Evolutionary conservation across 2,329 filamentous ascomycete genomes (phyloP).

Genomic region (Ascocoryne sarcoides): DNA sequence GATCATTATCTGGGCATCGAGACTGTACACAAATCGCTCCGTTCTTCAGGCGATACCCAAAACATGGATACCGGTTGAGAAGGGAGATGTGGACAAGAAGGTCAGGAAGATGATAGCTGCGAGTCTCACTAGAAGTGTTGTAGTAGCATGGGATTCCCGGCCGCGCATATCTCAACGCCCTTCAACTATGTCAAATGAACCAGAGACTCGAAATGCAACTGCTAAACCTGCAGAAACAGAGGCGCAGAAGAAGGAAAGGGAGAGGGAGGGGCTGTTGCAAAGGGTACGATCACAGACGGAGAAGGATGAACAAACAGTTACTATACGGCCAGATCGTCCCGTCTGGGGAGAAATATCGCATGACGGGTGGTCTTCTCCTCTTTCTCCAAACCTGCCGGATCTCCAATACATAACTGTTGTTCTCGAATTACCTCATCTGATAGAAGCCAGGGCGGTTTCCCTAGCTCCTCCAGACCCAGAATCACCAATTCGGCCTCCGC

Average conservation of each 20-base stretch:
- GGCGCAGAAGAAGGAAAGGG: constrained; percentile 6
- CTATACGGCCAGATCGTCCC: constrained; percentile 17
- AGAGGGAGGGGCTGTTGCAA: constrained; percentile 4
- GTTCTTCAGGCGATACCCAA: constrained; percentile 79
- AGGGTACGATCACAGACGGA: constrained; percentile 7
- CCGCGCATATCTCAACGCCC: constrained; percentile 47
- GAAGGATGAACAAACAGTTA: constrained; percentile 15
- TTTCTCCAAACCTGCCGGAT: constrained; percentile 63
- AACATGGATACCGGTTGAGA: constrained; percentile 75
- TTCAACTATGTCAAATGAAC: constrained; percentile 22
- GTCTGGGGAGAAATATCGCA: constrained; percentile 82
- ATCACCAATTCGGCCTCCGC: constrained; percentile 32
- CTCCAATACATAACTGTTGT: constrained; percentile 79
- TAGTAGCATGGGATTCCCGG: constrained; percentile 68
- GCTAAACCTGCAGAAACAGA: constrained; percentile 12
- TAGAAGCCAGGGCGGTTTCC: constrained; percentile 89
- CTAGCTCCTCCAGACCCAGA: constrained; percentile 53
- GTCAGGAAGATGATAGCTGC: constrained; percentile 70
- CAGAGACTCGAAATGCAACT: constrained; percentile 23
- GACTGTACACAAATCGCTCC: constrained; percentile 80
- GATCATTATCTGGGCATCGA: constrained; percentile 66
- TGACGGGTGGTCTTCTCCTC: constrained; percentile 79
- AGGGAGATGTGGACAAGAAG: constrained; percentile 67
- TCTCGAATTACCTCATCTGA: constrained; percentile 75
- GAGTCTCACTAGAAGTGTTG: constrained; percentile 66